Conservation (phyloP, 441 rosid genomes). For the Erysimum pusillum region DNA sequence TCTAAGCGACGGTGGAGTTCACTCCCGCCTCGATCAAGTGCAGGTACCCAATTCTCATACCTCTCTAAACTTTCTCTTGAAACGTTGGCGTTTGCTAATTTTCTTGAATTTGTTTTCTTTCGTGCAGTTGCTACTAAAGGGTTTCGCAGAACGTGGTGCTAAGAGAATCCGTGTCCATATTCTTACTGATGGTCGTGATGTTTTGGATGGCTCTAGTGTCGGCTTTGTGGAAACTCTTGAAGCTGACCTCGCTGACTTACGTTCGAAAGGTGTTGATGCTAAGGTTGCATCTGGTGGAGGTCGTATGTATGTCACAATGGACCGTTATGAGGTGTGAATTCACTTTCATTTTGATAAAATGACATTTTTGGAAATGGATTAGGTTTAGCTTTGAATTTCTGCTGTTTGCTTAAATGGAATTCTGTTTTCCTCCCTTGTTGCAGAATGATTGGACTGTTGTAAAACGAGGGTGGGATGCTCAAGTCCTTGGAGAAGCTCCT, state of each 20-base stretch:
- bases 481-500: conserved; percentile 98
- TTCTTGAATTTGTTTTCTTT: background rate
- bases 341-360: background rate
- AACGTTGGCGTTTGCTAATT: background rate
- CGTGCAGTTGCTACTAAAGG: conserved; percentile 78
- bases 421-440: background rate
- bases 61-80: background rate
- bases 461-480: conserved; percentile 99
- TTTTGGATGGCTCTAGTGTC: conserved; percentile 91
- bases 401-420: background rate
- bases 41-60: conserved; percentile 57
- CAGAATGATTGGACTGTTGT: conserved; percentile 97
- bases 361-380: background rate
- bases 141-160: conserved; percentile 83
- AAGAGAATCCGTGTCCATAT: conserved; percentile 92
- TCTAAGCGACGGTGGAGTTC: conserved; percentile 96
- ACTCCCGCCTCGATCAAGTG: conserved; percentile 91
- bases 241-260: conserved; percentile 64
- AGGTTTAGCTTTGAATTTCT: background rate
- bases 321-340: conserved; percentile 84
- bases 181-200: conserved; percentile 99
- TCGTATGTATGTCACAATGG: conserved; percentile 97
- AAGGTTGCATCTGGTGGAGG: conserved; percentile 98
- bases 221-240: conserved; percentile 91
- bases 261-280: conserved; percentile 85